phyloP scores from a whole-genome alignment of 139 green algal species.

The Chlamydomonas asymmetrica region DNA sequence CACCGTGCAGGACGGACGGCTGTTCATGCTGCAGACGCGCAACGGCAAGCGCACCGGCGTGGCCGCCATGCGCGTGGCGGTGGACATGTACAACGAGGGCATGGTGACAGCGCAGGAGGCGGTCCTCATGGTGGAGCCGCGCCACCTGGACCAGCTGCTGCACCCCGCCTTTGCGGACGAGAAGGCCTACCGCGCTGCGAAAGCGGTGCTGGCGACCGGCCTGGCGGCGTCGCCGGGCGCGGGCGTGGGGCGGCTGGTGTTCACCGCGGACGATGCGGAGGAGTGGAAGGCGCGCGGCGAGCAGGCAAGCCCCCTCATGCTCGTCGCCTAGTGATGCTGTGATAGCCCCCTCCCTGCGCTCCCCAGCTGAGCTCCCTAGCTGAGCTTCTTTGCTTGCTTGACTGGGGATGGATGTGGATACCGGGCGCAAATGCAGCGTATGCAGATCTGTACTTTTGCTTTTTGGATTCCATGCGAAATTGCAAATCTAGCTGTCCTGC shows the following conservation, averaged over 20 bases:
- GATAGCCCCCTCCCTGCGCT: no score
- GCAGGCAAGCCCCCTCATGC: constrained; percentile 52
- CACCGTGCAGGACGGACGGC: constrained; percentile 80
- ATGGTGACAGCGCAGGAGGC: constrained; percentile 53
- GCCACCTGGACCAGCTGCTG: constrained; percentile 89
- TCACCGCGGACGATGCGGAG: constrained; percentile 76
- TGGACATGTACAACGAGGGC: constrained; percentile 73
- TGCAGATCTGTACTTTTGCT: no score
- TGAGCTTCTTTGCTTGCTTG: no score
- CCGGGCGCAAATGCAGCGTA: no score
- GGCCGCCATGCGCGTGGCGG: constrained; percentile 77
- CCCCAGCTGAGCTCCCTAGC: no score
- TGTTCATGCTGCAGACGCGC: constrained; percentile 91
- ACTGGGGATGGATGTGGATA: no score
- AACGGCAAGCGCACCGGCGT: constrained; percentile 86
- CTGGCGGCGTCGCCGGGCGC: constrained; percentile 85
- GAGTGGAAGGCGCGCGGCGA: constrained; percentile 50
- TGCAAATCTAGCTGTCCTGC: no score
- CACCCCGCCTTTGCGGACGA: constrained; percentile 78
- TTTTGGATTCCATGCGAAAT: no score
- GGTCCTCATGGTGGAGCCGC: constrained; percentile 81
- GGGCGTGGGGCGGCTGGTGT: constrained; percentile 83
- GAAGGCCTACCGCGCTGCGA: constrained; percentile 58
- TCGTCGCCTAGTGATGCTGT: no score
- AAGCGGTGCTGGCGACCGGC: constrained; percentile 69